These are phyloP conservation scores for Arctium minus DNA, from an alignment of 129 eudicot genomes.

Conservation along the genomic window DNA sequence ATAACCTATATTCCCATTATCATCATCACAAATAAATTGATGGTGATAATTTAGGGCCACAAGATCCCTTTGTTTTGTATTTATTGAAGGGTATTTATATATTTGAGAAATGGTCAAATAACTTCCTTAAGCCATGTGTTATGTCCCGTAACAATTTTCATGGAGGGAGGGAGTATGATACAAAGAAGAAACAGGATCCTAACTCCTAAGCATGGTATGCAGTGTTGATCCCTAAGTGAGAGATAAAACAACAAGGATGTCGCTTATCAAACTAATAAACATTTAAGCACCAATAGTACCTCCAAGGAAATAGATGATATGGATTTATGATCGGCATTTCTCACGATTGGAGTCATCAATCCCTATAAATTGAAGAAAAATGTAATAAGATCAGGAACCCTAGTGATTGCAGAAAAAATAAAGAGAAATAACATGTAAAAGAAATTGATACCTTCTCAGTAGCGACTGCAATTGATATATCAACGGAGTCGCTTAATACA, in stretches of 20 bases:
- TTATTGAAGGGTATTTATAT: neutral
- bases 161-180: neutral
- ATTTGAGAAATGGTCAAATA: neutral
- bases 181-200: neutral
- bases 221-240: neutral
- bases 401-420: neutral
- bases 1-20: neutral
- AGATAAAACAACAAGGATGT: neutral
- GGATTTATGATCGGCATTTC: slow-evolving; percentile 93
- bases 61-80: neutral
- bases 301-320: slow-evolving; percentile 81
- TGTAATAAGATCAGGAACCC: neutral
- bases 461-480: slow-evolving; percentile 97
- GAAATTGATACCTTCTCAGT: slow-evolving; percentile 76
- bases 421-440: neutral
- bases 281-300: slow-evolving; percentile 38
- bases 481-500: slow-evolving; percentile 68
- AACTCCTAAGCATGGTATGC: neutral
- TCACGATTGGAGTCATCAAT: slow-evolving; percentile 91
- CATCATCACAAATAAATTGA: neutral
- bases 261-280: neutral
- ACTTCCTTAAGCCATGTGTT: neutral
- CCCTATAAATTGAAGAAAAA: slow-evolving; percentile 49
- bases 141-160: neutral
- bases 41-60: neutral